Conservation (phyloP, 2,329 filamentous ascomycete genomes). For the Penicillium hordei region DNA sequence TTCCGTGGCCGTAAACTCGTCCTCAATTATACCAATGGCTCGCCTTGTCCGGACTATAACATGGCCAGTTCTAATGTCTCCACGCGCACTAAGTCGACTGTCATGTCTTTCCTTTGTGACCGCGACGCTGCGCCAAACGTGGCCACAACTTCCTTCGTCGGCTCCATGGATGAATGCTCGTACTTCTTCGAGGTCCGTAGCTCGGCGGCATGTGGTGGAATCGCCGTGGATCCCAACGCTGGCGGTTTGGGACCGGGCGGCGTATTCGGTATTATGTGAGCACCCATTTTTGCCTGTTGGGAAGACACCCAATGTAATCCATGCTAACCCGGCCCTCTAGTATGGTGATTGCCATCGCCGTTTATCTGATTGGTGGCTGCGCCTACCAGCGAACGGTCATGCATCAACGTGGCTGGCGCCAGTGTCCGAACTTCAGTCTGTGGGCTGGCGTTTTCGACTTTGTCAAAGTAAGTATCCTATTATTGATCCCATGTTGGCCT, state of each 20-base stretch:
- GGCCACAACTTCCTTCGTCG: constrained; percentile 79
- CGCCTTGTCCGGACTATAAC: constrained; percentile 57
- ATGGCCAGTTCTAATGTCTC: constrained; percentile 26
- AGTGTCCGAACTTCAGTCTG: constrained; percentile 88
- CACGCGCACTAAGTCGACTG: constrained; percentile 65
- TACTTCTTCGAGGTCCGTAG: constrained; percentile 96
- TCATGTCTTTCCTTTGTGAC: constrained; percentile 92
- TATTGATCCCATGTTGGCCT: constrained; percentile 41
- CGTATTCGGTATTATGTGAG: constrained; percentile 84
- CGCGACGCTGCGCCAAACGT: constrained; percentile 68
- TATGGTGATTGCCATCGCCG: constrained; percentile 70
- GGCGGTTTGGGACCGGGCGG: constrained; percentile 66
- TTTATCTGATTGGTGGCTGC: constrained; percentile 88
- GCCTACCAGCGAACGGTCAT: constrained; percentile 94
- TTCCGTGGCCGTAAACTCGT: constrained; percentile 62
- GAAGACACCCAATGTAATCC: background rate
- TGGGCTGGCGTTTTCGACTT: constrained; percentile 89
- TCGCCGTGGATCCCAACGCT: constrained; percentile 55
- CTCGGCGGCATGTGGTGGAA: constrained; percentile 76
- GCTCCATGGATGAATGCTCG: constrained; percentile 84
- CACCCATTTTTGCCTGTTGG: constrained; percentile 33
- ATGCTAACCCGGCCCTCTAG: constrained; percentile 32
- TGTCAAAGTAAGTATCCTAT: constrained; percentile 65
- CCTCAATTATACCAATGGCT: constrained; percentile 74
- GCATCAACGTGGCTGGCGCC: constrained; percentile 91